These are phyloP conservation scores for Petunia hybrid DNA, from an alignment of 305 asterid genomes.

Conservation along the genomic window DNA sequence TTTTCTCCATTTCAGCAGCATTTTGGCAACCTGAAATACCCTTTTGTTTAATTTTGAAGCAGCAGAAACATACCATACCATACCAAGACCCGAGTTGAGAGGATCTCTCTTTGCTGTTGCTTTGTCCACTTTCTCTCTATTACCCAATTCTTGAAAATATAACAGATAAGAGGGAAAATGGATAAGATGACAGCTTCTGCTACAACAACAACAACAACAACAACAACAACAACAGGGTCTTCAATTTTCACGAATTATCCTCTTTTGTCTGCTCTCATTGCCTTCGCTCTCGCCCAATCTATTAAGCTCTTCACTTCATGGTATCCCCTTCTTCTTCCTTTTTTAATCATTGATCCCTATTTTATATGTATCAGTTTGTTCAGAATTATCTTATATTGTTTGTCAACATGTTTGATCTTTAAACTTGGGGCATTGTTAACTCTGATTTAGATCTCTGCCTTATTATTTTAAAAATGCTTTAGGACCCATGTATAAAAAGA, in stretches of 20 bases:
- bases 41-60: neutral
- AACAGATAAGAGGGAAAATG: neutral
- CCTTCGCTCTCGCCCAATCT: slow-evolving; percentile 53
- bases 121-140: neutral
- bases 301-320: slow-evolving; percentile 50
- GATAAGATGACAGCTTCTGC: slow-evolving; percentile 29
- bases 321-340: slow-evolving; percentile 31
- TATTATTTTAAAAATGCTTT: slow-evolving; percentile 1
- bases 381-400: neutral
- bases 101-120: neutral
- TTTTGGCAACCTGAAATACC: neutral
- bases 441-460: neutral
- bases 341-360: neutral
- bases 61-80: neutral
- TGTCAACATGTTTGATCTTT: slow-evolving; percentile 7
- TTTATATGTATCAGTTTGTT: neutral
- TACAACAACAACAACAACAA: slow-evolving; percentile 8
- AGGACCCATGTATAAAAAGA: neutral
- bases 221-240: slow-evolving; percentile 27
- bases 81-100: neutral
- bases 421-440: neutral
- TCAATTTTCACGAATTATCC: slow-evolving; percentile 52
- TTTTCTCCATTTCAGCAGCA: neutral
- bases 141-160: neutral
- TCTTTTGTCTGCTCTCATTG: slow-evolving; percentile 48